phyloP scores from a whole-genome alignment of 1,139 yeast genomes.

The Debaryomycetaceae sp. region DNA sequence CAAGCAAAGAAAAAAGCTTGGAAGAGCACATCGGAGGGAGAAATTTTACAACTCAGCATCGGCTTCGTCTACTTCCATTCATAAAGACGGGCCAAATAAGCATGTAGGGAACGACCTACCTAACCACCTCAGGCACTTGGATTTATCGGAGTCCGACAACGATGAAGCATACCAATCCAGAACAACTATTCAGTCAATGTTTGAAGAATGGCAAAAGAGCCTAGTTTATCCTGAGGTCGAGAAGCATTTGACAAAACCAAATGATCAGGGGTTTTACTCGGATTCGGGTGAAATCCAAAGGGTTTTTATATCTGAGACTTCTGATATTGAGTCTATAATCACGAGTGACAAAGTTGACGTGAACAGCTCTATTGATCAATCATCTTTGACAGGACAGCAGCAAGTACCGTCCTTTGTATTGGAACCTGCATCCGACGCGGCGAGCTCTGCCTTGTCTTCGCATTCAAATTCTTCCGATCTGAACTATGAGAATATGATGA shows the following conservation, averaged over 20 bases:
- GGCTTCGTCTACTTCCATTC: conserved; percentile 10
- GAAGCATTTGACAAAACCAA: conserved; percentile 18
- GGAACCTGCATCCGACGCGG: neutral
- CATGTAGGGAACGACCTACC: conserved; percentile 7
- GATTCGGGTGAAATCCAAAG: conserved; percentile 17
- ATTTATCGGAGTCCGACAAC: conserved; percentile 10
- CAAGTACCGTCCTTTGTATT: neutral
- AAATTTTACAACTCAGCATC: conserved; percentile 16
- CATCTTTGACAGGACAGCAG: neutral
- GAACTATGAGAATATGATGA: neutral
- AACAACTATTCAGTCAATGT: conserved; percentile 6
- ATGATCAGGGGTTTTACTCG: conserved; percentile 44
- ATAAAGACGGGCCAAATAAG: conserved; percentile 1
- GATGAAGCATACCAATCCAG: conserved; percentile 3
- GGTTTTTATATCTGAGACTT: conserved; percentile 16
- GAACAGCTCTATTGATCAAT: neutral
- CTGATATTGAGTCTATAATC: conserved; percentile 27
- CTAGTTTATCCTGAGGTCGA: conserved; percentile 32
- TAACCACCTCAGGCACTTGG: conserved; percentile 10
- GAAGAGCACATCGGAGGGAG: conserved; percentile 6
- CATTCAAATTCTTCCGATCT: neutral
- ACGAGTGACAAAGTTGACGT: neutral
- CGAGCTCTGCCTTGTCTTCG: neutral
- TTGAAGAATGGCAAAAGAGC: conserved; percentile 28
- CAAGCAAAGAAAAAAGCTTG: conserved; percentile 10